Base-by-base conservation (phyloP, 345 rosid genomes). In the Populus alba region DNA sequence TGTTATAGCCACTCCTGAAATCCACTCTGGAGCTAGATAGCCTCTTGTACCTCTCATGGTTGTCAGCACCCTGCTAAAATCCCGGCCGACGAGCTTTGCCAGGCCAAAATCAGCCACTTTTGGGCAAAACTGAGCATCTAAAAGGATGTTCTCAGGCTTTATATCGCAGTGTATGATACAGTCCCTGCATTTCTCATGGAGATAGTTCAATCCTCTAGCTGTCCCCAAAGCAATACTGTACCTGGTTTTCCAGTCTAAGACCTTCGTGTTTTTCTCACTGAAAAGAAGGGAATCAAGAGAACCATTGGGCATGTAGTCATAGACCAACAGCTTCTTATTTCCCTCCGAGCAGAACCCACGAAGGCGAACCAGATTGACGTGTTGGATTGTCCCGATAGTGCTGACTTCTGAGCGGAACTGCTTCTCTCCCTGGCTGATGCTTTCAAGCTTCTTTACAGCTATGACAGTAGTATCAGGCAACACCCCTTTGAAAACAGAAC, bases 11-110 rank as follows among this genome's bases (percentile, higher is more conserved):
- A 90, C 92, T 47, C 97, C 96, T 1, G 98, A 92, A 70, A 94
- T 88, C 98, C 97, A 94, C 79, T 94, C 97, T 0, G 97, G 97
- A 6, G 97, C 98, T 7, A 94, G 97, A 78, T 94, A 94, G 13
- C 97, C 97, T 86, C 95, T 87, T 25, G 97, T 92, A 29, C 98
- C 98, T 83, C 95, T 89, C 86, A 90, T 88, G 53, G 93, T 92
- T 3, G 97, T 94, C 69, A 92, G 84, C 29, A 90, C 97, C 77
- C 98, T 81, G 80, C 97, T 91, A 77, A 94, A 94, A 13, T 92
- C 97, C 38, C 97, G 78, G 38, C 97, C 97, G 6, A 91, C 84
- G 3, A 94, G 91, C 89, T 94, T 92, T 25, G 98, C 94, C 69
- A 94, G 81, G 22, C 97, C 97, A 29, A 94, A 94, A 73, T 94